phyloP scores from a whole-genome alignment of 139 green algal genomes.

The Bryopsis sp. region DNA sequence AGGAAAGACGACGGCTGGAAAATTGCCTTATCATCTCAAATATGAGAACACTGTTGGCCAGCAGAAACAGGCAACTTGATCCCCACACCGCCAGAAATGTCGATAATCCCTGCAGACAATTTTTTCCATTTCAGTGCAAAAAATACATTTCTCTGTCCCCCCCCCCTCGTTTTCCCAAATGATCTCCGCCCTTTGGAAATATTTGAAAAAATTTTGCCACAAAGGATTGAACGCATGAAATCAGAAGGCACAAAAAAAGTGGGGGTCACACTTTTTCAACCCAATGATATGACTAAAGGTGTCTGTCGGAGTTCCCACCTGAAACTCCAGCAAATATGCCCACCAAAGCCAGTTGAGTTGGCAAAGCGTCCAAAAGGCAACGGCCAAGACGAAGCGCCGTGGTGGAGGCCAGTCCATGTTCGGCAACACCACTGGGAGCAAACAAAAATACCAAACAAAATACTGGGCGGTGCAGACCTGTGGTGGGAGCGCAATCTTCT shows the following conservation, averaged over 20 bases:
- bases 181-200: no score
- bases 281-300: neutral
- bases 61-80: neutral
- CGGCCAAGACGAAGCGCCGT: constrained; percentile 20
- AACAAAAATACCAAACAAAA: constrained; percentile 92
- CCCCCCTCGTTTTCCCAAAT: no score
- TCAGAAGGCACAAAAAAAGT: no score
- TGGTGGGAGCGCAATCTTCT: neutral
- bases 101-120: neutral
- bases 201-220: no score
- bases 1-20: no score
- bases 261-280: no score
- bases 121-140: no score
- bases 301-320: constrained; percentile 21
- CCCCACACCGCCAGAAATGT: neutral
- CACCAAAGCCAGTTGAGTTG: constrained; percentile 70
- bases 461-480: constrained; percentile 83
- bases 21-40: no score
- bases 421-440: constrained; percentile 67
- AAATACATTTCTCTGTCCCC: no score
- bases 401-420: constrained; percentile 24
- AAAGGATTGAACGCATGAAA: no score
- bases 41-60: no score
- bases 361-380: constrained; percentile 31
- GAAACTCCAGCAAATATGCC: constrained; percentile 68